Evolutionary conservation across 2,329 filamentous ascomycete species (phyloP).

Genomic region (Pestalotiopsis sp.): DNA sequence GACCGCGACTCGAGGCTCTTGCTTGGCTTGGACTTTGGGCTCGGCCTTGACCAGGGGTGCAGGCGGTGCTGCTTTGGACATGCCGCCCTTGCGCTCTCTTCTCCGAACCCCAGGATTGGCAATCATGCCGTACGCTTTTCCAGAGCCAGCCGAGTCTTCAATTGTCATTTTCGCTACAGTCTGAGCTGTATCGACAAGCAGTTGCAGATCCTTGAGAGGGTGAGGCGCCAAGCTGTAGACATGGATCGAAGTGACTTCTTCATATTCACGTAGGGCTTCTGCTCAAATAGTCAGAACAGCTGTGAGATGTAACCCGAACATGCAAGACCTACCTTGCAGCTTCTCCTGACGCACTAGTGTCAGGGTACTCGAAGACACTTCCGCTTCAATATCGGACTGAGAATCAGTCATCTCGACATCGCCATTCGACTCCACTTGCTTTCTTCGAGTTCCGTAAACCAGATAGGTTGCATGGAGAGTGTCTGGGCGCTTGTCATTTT

Average conservation of each 20-base stretch:
- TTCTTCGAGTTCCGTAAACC: conserved; percentile 69
- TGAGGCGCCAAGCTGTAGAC: conserved; percentile 82
- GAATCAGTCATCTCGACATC: conserved; percentile 74
- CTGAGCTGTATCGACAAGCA: conserved; percentile 70
- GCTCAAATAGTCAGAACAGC: neutral
- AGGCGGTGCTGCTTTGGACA: conserved; percentile 27
- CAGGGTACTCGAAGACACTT: conserved; percentile 60
- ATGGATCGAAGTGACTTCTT: conserved; percentile 77
- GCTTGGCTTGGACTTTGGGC: conserved; percentile 29
- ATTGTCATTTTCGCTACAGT: conserved; percentile 60
- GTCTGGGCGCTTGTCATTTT: conserved; percentile 74
- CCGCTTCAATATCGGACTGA: conserved; percentile 54
- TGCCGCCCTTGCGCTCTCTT: conserved; percentile 44
- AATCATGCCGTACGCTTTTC: conserved; percentile 73
- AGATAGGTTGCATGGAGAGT: conserved; percentile 93
- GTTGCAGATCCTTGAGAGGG: conserved; percentile 70
- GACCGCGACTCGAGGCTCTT: conserved; percentile 39
- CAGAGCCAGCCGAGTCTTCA: conserved; percentile 59
- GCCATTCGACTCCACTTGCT: conserved; percentile 50
- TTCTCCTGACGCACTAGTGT: conserved; percentile 73
- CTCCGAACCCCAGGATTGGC: conserved; percentile 68
- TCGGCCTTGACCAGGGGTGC: conserved; percentile 27
- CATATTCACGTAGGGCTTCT: conserved; percentile 71
- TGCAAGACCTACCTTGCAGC: conserved; percentile 60
- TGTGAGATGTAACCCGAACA: neutral